Conservation (phyloP, 1,284 basidiomycete genomes). For the Quambalaria eucalypti region DNA sequence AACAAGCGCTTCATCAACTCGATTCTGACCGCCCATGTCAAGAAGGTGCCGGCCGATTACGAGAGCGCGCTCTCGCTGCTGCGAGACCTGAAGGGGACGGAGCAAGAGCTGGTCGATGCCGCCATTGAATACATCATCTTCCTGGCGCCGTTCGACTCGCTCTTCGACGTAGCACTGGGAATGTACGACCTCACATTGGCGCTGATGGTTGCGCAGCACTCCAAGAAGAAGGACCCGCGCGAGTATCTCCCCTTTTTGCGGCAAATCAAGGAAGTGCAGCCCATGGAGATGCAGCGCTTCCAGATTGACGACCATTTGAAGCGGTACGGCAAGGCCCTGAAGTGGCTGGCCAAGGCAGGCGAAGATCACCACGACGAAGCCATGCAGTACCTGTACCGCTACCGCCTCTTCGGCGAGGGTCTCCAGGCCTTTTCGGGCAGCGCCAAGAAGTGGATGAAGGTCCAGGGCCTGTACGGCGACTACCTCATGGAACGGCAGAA, state of each 20-base stretch:
- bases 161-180: conserved; percentile 89
- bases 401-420: conserved; percentile 57
- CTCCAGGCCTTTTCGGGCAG: conserved; percentile 17
- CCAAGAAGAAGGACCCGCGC: conserved; percentile 91
- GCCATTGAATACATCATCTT: conserved; percentile 98
- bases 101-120: conserved; percentile 62
- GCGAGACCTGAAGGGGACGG: conserved; percentile 64
- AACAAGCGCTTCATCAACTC: conserved; percentile 75
- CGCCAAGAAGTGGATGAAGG: conserved; percentile 9
- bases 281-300: conserved; percentile 69
- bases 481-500: conserved; percentile 77
- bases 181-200: conserved; percentile 98
- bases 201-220: conserved; percentile 89
- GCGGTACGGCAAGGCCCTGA: conserved; percentile 65
- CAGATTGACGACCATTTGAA: conserved; percentile 87
- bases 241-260: conserved; percentile 96
- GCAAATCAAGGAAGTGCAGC: conserved; percentile 70
- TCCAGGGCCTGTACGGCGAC: conserved; percentile 65
- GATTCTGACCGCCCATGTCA: conserved; percentile 82
- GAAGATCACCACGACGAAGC: conserved; percentile 67
- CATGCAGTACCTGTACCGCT: conserved; percentile 65
- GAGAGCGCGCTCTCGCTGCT: conserved; percentile 72
- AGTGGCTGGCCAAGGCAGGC: conserved; percentile 68
- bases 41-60: conserved; percentile 83
- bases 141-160: conserved; percentile 79